Percentiles rank a stretch among this genome's conserved stretches.
These are phyloP conservation scores for Picea sitchensis DNA, from an alignment of 75 land plant species.

Conservation along the genomic window DNA sequence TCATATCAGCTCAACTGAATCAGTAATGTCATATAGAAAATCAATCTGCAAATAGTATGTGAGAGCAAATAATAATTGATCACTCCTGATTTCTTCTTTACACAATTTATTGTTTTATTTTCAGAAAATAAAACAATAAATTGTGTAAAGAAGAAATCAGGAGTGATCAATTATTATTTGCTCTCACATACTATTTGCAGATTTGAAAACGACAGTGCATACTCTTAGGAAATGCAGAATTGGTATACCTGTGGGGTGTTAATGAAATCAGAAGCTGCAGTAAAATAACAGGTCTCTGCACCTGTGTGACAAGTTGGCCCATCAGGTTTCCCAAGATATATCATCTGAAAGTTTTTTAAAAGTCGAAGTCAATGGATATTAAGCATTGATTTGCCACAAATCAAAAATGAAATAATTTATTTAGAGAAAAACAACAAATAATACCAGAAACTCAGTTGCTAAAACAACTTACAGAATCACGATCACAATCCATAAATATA, in stretches of 20 bases:
- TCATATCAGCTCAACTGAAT: background rate
- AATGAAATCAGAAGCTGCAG: slow-evolving; percentile 41
- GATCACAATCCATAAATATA: slow-evolving; percentile 92
- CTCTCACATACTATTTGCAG: too few species aligned
- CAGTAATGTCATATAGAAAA: background rate
- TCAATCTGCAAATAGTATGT: background rate
- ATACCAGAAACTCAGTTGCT: background rate
- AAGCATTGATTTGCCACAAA: background rate
- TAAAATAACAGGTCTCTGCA: slow-evolving; percentile 80
- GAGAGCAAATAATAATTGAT: background rate
- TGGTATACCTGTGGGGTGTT: slow-evolving; percentile 29
- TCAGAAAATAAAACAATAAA: too few species aligned
- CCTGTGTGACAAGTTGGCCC: slow-evolving; percentile 97
- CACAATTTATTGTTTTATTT: background rate
- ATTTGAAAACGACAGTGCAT: background rate
- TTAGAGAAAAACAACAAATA: background rate
- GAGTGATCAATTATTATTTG: too few species aligned
- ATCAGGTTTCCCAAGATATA: slow-evolving; percentile 93
- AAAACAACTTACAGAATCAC: slow-evolving; percentile 75
- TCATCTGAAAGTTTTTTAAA: slow-evolving; percentile 45
- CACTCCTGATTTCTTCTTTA: background rate
- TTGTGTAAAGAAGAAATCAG: too few species aligned
- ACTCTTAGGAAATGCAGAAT: background rate
- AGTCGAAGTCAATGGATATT: background rate
- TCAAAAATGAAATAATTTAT: background rate